phyloP scores from a whole-genome alignment of 768 basidiomycete species.

The Leccinum rimulosum region DNA sequence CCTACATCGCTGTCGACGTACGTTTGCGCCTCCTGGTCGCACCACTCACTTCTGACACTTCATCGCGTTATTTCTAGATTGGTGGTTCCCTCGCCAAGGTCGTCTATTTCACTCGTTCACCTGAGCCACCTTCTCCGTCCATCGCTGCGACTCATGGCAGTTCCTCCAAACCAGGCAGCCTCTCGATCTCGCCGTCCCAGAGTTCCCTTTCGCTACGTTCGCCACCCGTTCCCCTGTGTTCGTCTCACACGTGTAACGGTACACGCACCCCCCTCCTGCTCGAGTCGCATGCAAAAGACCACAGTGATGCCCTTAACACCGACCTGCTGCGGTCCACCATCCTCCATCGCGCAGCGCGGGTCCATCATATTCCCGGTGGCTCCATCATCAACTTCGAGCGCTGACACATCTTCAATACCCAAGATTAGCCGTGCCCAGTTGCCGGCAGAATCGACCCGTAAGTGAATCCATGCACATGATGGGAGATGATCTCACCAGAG shows the following conservation, averaged over 20 bases:
- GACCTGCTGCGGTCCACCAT: constrained; percentile 58
- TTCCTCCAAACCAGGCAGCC: constrained; percentile 44
- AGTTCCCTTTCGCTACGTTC: constrained; percentile 15
- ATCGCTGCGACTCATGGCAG: constrained; percentile 59
- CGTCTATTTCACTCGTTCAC: constrained; percentile 95
- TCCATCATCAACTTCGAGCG: constrained; percentile 97
- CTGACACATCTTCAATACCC: constrained; percentile 82
- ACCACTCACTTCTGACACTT: background rate
- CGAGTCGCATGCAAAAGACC: constrained; percentile 41
- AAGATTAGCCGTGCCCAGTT: constrained; percentile 94
- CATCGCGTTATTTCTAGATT: constrained; percentile 53
- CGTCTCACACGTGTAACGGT: constrained; percentile 50
- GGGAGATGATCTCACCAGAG: constrained; percentile 10
- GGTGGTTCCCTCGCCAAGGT: constrained; percentile 98
- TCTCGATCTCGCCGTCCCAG: constrained; percentile 35
- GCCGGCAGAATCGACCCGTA: constrained; percentile 83
- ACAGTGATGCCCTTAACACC: constrained; percentile 33
- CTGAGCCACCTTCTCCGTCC: constrained; percentile 75
- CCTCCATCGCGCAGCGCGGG: constrained; percentile 57
- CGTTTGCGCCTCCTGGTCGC: constrained; percentile 36
- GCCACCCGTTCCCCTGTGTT: constrained; percentile 21
- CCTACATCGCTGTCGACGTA: constrained; percentile 96
- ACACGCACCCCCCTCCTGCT: constrained; percentile 78
- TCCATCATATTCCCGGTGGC: constrained; percentile 86
- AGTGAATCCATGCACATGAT: constrained; percentile 28